Percentiles rank a stretch among this genome's conserved stretches.
These are phyloP conservation scores for Cryptomeria japonica DNA, from an alignment of 75 land plant species.

Conservation along the genomic window DNA sequence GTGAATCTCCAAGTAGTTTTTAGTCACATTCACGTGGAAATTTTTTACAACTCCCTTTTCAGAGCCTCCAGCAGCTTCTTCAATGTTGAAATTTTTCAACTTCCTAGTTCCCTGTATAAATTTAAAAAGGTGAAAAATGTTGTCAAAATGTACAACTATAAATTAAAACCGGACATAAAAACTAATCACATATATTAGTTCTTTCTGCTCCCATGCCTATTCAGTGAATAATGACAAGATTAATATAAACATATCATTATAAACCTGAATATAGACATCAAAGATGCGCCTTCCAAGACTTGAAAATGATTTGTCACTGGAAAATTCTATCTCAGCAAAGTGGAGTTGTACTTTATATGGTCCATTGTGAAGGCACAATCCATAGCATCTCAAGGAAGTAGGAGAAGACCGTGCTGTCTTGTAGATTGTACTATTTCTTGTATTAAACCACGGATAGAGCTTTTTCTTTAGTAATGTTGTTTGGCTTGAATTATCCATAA, in stretches of 20 bases:
- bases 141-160: background rate
- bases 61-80: background rate
- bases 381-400: constrained; percentile 29
- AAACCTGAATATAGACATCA: constrained; percentile 45
- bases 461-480: background rate
- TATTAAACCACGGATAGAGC: background rate
- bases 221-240: background rate
- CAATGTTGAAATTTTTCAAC: constrained; percentile 15
- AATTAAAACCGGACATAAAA: background rate
- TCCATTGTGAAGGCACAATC: constrained; percentile 24
- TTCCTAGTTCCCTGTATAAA: constrained; percentile 8
- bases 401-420: constrained; percentile 27
- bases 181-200: background rate
- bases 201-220: background rate
- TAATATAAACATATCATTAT: background rate
- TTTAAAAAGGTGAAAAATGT: background rate
- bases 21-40: background rate
- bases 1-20: constrained; percentile 19
- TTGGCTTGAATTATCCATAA: background rate
- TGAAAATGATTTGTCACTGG: constrained; percentile 9
- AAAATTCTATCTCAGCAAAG: constrained; percentile 33
- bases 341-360: constrained; percentile 31
- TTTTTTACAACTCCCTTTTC: background rate
- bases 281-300: constrained; percentile 35
- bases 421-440: constrained; percentile 14